Evolutionary conservation across 306 rosid genomes (phyloP), one percentile per base, ranked within the genome.

Genomic region (Prosopis cineraria): DNA sequence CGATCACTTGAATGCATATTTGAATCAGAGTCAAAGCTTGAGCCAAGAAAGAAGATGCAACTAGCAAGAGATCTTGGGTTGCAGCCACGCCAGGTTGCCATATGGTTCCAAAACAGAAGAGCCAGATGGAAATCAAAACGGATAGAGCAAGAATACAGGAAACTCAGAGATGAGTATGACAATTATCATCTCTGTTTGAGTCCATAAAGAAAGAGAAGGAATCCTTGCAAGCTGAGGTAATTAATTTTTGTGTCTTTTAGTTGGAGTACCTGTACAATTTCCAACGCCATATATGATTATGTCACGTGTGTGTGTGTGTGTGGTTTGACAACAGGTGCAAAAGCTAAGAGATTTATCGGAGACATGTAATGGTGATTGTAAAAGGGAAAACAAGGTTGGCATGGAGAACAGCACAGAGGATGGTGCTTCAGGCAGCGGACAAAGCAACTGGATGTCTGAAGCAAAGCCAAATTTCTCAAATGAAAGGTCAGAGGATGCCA

Each of bases 41-140:
- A 95, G 81, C 91, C 98, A 14, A 88, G 83, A 81, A 91, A 89
- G 90, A 92, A 89, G 90, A 53, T 89, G 84, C 89, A 92, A 44
- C 72, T 95, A 0, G 98, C 98, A n/a, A 80, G 86, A 79, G 92
- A 95, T 74, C 93, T 95, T 34, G 98, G 98, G 17, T 53, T 95
- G 80, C 98, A 95, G 58, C 98, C 98, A 19, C 88, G 96, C 47
- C 98, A 95, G 72, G 93, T 95, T 33, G 90, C 98, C 16, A 92
- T 92, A 74, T 95, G 98, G 98, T 95, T 95, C 79, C 98, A 95
- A 74, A 95, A 95, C 73, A 87, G 88, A 81, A 89, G 98, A 75
- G 98, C 98, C 39, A 89, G 98, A 81, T 91, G 98, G 98, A 95
- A 89, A 85, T 92, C 98, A 10, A 95, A 92, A 56, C 88, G 85